phyloP scores from a whole-genome alignment of 2,329 filamentous ascomycete genomes.

The Fusarium cyanostomum region DNA sequence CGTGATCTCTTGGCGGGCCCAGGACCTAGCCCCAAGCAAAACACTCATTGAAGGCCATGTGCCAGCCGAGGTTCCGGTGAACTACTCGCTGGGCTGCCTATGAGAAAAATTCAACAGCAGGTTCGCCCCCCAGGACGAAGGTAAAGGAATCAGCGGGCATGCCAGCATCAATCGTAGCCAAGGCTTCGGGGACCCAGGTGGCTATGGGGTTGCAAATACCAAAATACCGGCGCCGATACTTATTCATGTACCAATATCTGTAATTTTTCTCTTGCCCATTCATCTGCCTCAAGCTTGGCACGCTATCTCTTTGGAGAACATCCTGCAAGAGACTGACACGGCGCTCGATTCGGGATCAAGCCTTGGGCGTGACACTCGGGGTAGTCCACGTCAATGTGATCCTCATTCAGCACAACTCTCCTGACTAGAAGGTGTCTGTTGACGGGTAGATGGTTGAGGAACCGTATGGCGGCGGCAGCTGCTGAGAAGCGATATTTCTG shows the following conservation, averaged over 20 bases:
- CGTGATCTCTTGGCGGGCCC: no score
- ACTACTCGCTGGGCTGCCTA: no score
- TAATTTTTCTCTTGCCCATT: no score
- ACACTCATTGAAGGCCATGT: no score
- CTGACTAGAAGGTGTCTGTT: background rate
- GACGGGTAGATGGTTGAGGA: background rate
- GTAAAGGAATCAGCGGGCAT: slow-evolving; percentile 4
- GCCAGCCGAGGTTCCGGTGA: no score
- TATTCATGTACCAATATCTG: no score
- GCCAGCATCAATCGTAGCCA: background rate
- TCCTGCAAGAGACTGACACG: background rate
- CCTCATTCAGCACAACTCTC: background rate
- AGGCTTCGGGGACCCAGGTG: background rate
- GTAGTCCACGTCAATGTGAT: background rate
- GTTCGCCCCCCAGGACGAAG: slow-evolving; percentile 1
- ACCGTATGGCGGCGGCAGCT: background rate
- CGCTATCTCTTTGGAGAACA: background rate
- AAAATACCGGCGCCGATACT: no score
- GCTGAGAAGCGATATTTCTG: slow-evolving; percentile 10
- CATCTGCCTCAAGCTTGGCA: no score
- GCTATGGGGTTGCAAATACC: background rate
- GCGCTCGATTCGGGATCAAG: background rate
- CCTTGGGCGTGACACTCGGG: slow-evolving; percentile 2
- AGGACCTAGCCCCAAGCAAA: no score
- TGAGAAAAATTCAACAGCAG: background rate